Percentiles rank a stretch among this genome's conserved stretches.
Evolutionary conservation across 352 stramenopile species (phyloP).

Genomic region (Pythium sp.): DNA sequence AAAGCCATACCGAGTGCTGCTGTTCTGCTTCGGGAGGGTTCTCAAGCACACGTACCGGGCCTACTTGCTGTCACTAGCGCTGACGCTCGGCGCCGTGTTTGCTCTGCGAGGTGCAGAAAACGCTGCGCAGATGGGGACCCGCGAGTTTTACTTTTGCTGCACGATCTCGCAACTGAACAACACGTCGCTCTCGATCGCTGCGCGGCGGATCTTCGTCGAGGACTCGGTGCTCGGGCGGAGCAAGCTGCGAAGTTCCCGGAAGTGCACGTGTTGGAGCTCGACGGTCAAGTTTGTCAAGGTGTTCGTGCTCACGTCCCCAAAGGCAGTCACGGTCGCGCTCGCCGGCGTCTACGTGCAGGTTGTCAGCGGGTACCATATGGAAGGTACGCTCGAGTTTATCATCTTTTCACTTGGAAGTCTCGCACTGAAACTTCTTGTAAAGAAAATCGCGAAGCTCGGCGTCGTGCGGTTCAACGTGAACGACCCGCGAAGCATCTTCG

Average conservation of each 20-base stretch:
- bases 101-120: background rate
- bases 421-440: slow-evolving; percentile 25
- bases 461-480: slow-evolving; percentile 27
- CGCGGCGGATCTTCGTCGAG: slow-evolving; percentile 1
- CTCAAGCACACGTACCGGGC: slow-evolving; percentile 6
- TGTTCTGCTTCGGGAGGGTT: slow-evolving; percentile 14
- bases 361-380: background rate
- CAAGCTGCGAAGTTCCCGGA: background rate
- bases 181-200: slow-evolving; percentile 3
- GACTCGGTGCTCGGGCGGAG: slow-evolving; percentile 1
- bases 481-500: slow-evolving; percentile 35
- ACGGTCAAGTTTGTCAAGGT: background rate
- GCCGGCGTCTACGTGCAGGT: slow-evolving; percentile 8
- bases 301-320: background rate
- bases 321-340: background rate
- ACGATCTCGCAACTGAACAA: slow-evolving; percentile 4
- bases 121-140: background rate
- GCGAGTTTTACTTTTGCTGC: slow-evolving; percentile 11
- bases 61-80: background rate
- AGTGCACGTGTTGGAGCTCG: background rate
- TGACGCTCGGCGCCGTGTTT: background rate
- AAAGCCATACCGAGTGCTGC: background rate
- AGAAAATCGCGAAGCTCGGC: slow-evolving; percentile 28
- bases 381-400: background rate
- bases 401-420: slow-evolving; percentile 8